Percentiles rank a stretch among this genome's conserved stretches.
These are phyloP conservation scores for Sungouiozyma intestinalis DNA, from an alignment of 805 yeast species.

Conservation along the genomic window DNA sequence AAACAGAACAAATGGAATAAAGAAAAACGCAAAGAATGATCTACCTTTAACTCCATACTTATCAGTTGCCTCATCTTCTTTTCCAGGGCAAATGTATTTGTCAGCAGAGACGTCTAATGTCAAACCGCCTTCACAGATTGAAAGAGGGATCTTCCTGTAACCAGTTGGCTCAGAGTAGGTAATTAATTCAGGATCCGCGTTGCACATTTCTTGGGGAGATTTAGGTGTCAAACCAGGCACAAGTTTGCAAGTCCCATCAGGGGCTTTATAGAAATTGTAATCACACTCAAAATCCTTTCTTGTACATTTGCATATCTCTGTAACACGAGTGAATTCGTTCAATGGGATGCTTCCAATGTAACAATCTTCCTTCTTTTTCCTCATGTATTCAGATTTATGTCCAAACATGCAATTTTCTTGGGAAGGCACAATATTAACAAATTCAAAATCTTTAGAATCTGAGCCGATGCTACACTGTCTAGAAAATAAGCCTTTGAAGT, in stretches of 20 bases:
- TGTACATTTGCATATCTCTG: slow-evolving; percentile 70
- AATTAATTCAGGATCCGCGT: slow-evolving; percentile 38
- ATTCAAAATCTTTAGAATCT: slow-evolving; percentile 49
- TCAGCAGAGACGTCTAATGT: slow-evolving; percentile 50
- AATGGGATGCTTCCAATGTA: slow-evolving; percentile 64
- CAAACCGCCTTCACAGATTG: slow-evolving; percentile 79
- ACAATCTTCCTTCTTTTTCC: slow-evolving; percentile 44
- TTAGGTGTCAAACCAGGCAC: slow-evolving; percentile 64
- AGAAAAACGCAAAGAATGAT: slow-evolving; percentile 41
- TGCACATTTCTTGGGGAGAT: slow-evolving; percentile 54
- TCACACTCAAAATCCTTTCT: slow-evolving; percentile 92
- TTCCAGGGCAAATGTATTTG: slow-evolving; percentile 81
- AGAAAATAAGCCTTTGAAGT: slow-evolving; percentile 41
- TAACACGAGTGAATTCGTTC: slow-evolving; percentile 42
- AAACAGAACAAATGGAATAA: slow-evolving; percentile 45
- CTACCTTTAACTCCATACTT: slow-evolving; percentile 47
- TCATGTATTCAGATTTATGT: slow-evolving; percentile 49
- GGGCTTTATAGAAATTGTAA: slow-evolving; percentile 59
- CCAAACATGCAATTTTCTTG: slow-evolving; percentile 54
- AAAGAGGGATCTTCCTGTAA: slow-evolving; percentile 73
- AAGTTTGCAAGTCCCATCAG: slow-evolving; percentile 77
- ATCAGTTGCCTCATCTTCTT: slow-evolving; percentile 47
- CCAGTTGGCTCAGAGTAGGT: slow-evolving; percentile 88
- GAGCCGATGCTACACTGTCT: slow-evolving; percentile 48
- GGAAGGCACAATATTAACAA: slow-evolving; percentile 51